Evolutionary conservation across 1,139 yeast genomes (phyloP), one percentile per base, ranked within the genome.

Genomic region (Zygosaccharomyces pseudobailii): DNA sequence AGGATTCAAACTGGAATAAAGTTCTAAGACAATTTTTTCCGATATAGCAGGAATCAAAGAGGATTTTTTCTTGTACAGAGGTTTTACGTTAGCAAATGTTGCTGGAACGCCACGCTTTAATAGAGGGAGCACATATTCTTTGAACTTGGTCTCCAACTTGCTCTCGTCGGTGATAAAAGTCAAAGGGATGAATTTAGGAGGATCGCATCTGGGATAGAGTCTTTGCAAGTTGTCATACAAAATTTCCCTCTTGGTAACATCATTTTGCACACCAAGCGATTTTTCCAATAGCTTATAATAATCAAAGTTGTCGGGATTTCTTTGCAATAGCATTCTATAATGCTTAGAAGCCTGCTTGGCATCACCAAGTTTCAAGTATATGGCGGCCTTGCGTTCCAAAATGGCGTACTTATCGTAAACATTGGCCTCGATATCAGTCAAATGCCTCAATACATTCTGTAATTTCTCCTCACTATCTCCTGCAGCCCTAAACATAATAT

Each of bases 31-130:
- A 44, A 84, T 69, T 27, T 74, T 62, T 51, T 77, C 80, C 53
- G 88, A 76, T 5, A 76, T 67, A 10, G 62, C 63, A 2, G 63
- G 52, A 13, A 62, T 50, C 10, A 51, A 46, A 5, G 46, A 41
- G n/a, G 50, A 27, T 48, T 66, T 61, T 54, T 77, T 76, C 48
- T 71, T 74, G 67, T 88, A 89, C 54, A 90, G 73, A 1, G 94
- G 87, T 68, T 90, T 89, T 46, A 92, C 79, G 58, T 87, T 84
- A 42, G 85, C 85, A 69, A 90, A 92, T 5, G 95, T 78, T 1
- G 97, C 87, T 4, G 98, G 98, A 28, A 89, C 94, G 33, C 96
- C 95, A 52, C 88, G 77, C 51, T 76, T 70, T 58, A 94, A 75
- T 62, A 84, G 87, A 3, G 73, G 68, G 9, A 75, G 55, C 40